These are phyloP conservation scores for Yamadazyma sp. DNA, from an alignment of 805 yeast genomes.

Conservation along the genomic window DNA sequence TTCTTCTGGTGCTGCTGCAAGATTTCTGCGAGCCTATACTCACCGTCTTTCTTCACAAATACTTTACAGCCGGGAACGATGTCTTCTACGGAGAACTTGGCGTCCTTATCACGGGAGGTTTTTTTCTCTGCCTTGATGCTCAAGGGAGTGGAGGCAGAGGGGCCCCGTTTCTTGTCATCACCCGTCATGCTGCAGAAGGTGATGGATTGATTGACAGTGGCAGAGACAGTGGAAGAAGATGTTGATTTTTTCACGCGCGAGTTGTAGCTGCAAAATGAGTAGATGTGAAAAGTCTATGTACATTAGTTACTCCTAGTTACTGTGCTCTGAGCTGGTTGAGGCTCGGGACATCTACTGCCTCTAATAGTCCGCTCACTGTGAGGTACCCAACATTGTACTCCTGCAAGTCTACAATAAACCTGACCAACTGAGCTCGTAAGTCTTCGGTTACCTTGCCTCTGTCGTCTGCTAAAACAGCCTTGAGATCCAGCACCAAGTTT, in stretches of 20 bases:
- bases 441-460: neutral
- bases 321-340: neutral
- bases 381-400: constrained; percentile 40
- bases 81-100: constrained; percentile 42
- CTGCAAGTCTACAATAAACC: constrained; percentile 42
- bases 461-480: constrained; percentile 1
- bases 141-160: constrained; percentile 10
- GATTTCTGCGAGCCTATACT: constrained; percentile 79
- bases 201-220: no score
- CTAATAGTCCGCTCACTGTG: constrained; percentile 23
- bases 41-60: constrained; percentile 77
- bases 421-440: constrained; percentile 36
- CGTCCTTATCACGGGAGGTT: constrained; percentile 6
- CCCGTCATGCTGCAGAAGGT: neutral
- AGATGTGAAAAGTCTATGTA: no score
- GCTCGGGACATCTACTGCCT: neutral
- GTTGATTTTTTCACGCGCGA: no score
- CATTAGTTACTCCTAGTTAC: neutral
- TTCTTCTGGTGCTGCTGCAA: constrained; percentile 72
- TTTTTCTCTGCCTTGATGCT: constrained; percentile 11
- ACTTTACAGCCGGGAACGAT: constrained; percentile 78
- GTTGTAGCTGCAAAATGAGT: no score
- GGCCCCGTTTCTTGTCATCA: constrained; percentile 6
- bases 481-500: constrained; percentile 41
- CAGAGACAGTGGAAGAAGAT: no score